Evolutionary conservation across 2,329 filamentous ascomycete species (phyloP).

Genomic region (Colletotrichum eleusines): DNA sequence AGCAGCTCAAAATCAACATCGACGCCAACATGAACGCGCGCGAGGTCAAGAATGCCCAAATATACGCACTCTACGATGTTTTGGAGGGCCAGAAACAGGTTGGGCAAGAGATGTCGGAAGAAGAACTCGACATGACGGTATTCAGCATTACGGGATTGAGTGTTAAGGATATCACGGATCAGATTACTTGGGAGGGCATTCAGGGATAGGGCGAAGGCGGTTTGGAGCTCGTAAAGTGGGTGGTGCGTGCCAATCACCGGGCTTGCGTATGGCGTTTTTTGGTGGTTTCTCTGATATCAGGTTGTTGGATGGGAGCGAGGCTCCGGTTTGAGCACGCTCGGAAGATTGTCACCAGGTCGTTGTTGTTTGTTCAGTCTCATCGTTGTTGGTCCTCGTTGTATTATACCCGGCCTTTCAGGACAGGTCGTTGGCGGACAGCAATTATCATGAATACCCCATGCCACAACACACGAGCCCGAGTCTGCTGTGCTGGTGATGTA

Average conservation of each 20-base stretch:
- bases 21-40: constrained; percentile 71
- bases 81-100: constrained; percentile 81
- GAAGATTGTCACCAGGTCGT: constrained; percentile 34
- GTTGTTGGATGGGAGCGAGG: constrained; percentile 1
- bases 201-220: constrained; percentile 43
- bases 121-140: constrained; percentile 74
- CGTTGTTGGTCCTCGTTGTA: constrained; percentile 30
- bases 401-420: constrained; percentile 33
- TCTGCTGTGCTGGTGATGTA: background rate
- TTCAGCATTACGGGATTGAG: constrained; percentile 64
- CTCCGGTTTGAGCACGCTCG: constrained; percentile 13
- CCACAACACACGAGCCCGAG: constrained; percentile 5
- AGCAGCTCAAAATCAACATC: constrained; percentile 71
- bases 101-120: constrained; percentile 72
- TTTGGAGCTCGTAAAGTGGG: constrained; percentile 21
- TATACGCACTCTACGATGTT: constrained; percentile 87
- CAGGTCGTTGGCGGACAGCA: constrained; percentile 31
- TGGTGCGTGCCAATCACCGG: background rate
- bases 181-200: constrained; percentile 58
- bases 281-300: constrained; percentile 8
- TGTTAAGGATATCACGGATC: constrained; percentile 56
- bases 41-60: constrained; percentile 81
- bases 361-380: constrained; percentile 18
- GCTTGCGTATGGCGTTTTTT: constrained; percentile 30
- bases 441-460: constrained; percentile 30